These are phyloP conservation scores for Mangifera indica DNA, from an alignment of 345 rosid genomes.

Conservation along the genomic window DNA sequence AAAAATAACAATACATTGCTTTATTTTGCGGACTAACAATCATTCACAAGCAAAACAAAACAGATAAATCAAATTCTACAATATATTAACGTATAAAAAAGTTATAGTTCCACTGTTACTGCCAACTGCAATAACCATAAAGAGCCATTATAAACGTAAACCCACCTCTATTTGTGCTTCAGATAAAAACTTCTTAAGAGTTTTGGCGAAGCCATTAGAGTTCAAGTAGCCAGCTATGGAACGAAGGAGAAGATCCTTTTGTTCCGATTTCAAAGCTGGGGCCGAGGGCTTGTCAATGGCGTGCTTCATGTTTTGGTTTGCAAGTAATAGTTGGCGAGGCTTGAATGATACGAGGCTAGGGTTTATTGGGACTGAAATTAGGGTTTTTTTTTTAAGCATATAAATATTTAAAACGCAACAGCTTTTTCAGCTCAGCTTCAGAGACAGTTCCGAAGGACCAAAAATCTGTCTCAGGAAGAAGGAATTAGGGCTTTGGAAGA, in stretches of 20 bases:
- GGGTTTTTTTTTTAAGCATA: conserved; percentile 29
- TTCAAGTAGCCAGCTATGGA: conserved; percentile 61
- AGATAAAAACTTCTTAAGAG: conserved; percentile 64
- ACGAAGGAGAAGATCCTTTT: conserved; percentile 39
- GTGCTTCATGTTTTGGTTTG: conserved; percentile 30
- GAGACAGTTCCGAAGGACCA: neutral
- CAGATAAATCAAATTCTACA: neutral
- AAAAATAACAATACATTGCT: neutral
- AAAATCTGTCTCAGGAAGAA: too few relatives aligned
- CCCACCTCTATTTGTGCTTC: conserved; percentile 65
- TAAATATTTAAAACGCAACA: neutral
- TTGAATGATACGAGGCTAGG: conserved; percentile 40
- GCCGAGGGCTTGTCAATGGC: conserved; percentile 11
- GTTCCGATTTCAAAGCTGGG: conserved; percentile 29
- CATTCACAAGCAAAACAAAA: neutral
- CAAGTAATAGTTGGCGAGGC: conserved; percentile 59
- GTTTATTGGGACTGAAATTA: conserved; percentile 23
- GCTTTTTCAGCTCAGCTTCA: neutral
- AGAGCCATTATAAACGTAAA: neutral
- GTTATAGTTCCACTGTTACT: too few relatives aligned
- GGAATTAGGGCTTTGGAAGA: neutral
- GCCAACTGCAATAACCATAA: neutral
- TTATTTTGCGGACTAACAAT: neutral
- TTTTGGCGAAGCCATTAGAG: conserved; percentile 55
- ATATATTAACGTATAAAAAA: neutral